A percentile compares a stretch with the other conserved stretches of the same genome.
phyloP scores from a whole-genome alignment of 2,329 filamentous ascomycete genomes.

The Diaporthe citrichinensis region DNA sequence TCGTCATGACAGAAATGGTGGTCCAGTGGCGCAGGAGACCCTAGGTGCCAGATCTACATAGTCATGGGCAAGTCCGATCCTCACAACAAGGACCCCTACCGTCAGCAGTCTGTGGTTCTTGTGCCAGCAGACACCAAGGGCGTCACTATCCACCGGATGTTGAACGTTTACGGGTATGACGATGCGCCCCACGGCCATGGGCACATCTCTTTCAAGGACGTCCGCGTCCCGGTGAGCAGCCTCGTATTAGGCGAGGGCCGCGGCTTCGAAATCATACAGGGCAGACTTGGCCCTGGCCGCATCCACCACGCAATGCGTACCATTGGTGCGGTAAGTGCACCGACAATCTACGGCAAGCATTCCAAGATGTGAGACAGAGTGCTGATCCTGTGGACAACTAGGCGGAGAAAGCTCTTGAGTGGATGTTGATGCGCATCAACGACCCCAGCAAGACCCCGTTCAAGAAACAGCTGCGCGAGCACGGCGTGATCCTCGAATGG shows the following conservation, averaged over 20 bases:
- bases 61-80: slow-evolving; percentile 96
- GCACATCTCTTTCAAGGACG: slow-evolving; percentile 90
- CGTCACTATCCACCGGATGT: slow-evolving; percentile 93
- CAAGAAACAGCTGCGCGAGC: slow-evolving; percentile 86
- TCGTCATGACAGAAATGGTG: slow-evolving; percentile 88
- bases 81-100: slow-evolving; percentile 81
- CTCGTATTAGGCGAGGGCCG: slow-evolving; percentile 93
- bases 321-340: slow-evolving; percentile 79
- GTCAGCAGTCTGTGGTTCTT: slow-evolving; percentile 92
- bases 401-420: slow-evolving; percentile 92
- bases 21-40: slow-evolving; percentile 95
- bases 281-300: slow-evolving; percentile 92
- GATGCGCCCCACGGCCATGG: slow-evolving; percentile 99
- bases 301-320: slow-evolving; percentile 98
- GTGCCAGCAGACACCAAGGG: slow-evolving; percentile 86
- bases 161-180: slow-evolving; percentile 95
- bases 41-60: slow-evolving; percentile 91
- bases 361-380: slow-evolving; percentile 13
- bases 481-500: slow-evolving; percentile 96
- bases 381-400: slow-evolving; percentile 47
- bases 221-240: slow-evolving; percentile 86
- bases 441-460: slow-evolving; percentile 93
- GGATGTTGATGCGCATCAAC: slow-evolving; percentile 95
- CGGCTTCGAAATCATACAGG: slow-evolving; percentile 98
- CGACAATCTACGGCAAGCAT: background rate